Base-by-base conservation (phyloP, 2,329 filamentous ascomycete genomes). In the Claviceps sp. region DNA sequence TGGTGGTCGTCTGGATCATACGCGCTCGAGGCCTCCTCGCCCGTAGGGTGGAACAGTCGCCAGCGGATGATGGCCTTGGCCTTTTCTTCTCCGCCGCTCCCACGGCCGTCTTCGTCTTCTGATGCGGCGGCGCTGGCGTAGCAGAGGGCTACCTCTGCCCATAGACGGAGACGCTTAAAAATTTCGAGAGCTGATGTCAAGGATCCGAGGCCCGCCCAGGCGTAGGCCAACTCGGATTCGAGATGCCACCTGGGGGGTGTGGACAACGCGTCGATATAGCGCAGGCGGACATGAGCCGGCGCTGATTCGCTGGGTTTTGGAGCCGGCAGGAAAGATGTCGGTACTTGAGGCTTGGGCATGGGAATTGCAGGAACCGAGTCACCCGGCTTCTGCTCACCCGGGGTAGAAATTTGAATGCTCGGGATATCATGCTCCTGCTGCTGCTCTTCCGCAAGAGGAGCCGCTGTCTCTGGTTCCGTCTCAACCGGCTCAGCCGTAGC, bases 141-240 rank as follows among this genome's bases (percentile, higher is more conserved):
- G 65, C 93, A 98, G 1, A 98, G 75, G 0, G 93, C 91, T 4
- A 90, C 89, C 68, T 98, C 93, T 1, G 93, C 87, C 89, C 93
- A 97, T 66, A 97, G 84, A 52, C 89, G 83, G 18, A 98, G 72
- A 3, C 93, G 79, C 69, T 95, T 90, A 69, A 97, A 98, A 55
- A 98, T 97, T 55, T 96, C 93, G 1, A 98, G 77, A 0, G 93
- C 93, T 0, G 90, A 95, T 3, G 88, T 77, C 2, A 98, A 72
- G 42, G 89, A 94, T 9, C 93, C 93, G 2, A 96, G 78, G 47
- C 81, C 79, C 0, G 90, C 86, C 93, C 93, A 98, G n/a, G 89
- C 82, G 55, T 88, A 83, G 1, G 93, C 93, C 14, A 98, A 76
- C 64, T 98, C 93, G 0, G 90, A 85, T 64, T 98, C 93, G 1